Evolutionary conservation across 495 filamentous ascomycete genomes (phyloP).

Genomic region (Penicillium steckii): DNA sequence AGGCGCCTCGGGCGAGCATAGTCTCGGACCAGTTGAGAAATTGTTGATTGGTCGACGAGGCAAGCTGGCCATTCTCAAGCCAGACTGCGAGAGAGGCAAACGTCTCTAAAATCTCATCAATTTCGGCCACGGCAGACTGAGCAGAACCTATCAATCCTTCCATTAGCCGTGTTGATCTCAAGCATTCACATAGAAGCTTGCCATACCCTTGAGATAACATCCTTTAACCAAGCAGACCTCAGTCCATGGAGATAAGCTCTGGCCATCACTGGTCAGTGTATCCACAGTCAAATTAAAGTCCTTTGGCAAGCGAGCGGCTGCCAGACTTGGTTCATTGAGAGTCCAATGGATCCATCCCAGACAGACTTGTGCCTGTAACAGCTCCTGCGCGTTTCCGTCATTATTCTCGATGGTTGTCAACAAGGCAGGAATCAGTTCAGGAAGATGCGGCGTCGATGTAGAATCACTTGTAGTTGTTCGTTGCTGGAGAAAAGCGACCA

Average conservation of each 20-base stretch:
- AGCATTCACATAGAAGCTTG: neutral
- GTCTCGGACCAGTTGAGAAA: conserved; percentile 75
- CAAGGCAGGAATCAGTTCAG: conserved; percentile 58
- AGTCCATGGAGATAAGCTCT: conserved; percentile 64
- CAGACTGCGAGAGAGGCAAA: conserved; percentile 63
- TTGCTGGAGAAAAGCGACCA: conserved; percentile 52
- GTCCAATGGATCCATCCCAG: conserved; percentile 81
- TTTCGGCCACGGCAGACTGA: conserved; percentile 54
- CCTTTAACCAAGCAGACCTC: conserved; percentile 77
- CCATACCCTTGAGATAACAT: conserved; percentile 66
- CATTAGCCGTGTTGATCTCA: conserved; percentile 8
- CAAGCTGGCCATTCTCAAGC: conserved; percentile 41
- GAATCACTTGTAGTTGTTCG: conserved; percentile 35
- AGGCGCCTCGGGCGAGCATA: conserved; percentile 68
- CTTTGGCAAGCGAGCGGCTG: conserved; percentile 60
- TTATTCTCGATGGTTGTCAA: conserved; percentile 66
- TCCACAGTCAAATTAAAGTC: conserved; percentile 53
- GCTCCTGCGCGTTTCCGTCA: conserved; percentile 59
- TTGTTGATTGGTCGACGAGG: conserved; percentile 42
- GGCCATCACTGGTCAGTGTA: conserved; percentile 43
- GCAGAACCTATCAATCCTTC: conserved; percentile 48
- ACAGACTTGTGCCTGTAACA: conserved; percentile 76
- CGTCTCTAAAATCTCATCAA: conserved; percentile 57
- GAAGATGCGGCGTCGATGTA: conserved; percentile 50
- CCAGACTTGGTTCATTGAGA: conserved; percentile 62